Percentiles rank a stretch among this genome's conserved stretches.
Evolutionary conservation across 495 filamentous ascomycete species (phyloP).

Genomic region (Recurvomyces mirabilis): DNA sequence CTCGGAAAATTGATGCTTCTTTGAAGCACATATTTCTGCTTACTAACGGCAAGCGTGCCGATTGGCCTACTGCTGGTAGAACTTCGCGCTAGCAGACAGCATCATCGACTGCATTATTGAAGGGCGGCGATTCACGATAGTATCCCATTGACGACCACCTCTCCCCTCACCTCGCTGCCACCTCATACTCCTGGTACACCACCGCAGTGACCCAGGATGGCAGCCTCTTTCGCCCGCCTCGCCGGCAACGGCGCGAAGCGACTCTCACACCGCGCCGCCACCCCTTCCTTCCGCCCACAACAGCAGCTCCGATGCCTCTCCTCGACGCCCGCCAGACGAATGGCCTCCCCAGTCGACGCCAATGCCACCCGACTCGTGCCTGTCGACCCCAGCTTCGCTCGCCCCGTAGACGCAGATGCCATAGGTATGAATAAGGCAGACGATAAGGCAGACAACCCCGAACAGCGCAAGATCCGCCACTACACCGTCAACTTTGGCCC

Average conservation of each 20-base stretch:
- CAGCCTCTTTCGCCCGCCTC: conserved; percentile 53
- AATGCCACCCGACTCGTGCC: conserved; percentile 45
- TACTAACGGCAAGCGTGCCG: too few relatives aligned
- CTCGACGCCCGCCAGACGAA: conserved; percentile 50
- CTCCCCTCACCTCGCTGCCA: neutral
- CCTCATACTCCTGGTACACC: neutral
- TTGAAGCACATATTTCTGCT: too few relatives aligned
- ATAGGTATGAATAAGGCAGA: conserved; percentile 38
- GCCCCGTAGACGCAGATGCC: conserved; percentile 39
- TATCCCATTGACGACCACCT: too few relatives aligned
- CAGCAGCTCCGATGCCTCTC: conserved; percentile 51
- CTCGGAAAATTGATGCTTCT: too few relatives aligned
- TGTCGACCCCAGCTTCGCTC: conserved; percentile 46
- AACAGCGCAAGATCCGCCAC: conserved; percentile 81
- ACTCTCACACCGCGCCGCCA: conserved; percentile 40
- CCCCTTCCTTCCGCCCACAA: conserved; percentile 17
- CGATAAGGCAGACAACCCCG: too few relatives aligned
- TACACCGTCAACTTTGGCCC: conserved; percentile 99
- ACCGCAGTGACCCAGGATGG: conserved; percentile 40
- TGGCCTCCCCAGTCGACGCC: conserved; percentile 48
- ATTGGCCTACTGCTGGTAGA: too few relatives aligned
- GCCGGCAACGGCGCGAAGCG: conserved; percentile 49
- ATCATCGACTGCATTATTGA: too few relatives aligned
- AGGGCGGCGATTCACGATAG: too few relatives aligned
- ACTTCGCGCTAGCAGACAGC: too few relatives aligned